These are phyloP conservation scores for Didymella lethalis DNA, from an alignment of 2,329 filamentous ascomycete genomes.

Conservation along the genomic window DNA sequence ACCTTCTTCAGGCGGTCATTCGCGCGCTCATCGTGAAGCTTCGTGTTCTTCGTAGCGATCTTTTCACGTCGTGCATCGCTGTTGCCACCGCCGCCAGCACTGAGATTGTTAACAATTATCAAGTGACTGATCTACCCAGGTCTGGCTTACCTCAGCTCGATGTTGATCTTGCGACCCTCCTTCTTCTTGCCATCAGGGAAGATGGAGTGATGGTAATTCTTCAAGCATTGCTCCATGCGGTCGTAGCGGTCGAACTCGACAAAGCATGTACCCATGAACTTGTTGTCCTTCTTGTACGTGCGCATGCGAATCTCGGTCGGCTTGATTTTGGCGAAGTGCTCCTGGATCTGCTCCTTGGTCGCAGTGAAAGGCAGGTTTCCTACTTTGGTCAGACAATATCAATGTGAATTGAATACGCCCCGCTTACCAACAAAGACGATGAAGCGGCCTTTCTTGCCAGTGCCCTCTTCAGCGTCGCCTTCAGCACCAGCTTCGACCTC, in stretches of 20 bases:
- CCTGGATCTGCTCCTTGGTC: constrained; percentile 71
- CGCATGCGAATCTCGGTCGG: constrained; percentile 70
- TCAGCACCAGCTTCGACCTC: constrained; percentile 20
- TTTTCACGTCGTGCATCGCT: constrained; percentile 75
- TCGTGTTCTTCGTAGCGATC: constrained; percentile 85
- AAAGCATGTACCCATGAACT: constrained; percentile 58
- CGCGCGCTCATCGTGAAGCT: constrained; percentile 74
- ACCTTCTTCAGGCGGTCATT: constrained; percentile 59
- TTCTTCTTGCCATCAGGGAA: constrained; percentile 69
- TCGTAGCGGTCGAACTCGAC: constrained; percentile 88
- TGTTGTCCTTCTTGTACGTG: constrained; percentile 49
- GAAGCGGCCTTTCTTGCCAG: constrained; percentile 65
- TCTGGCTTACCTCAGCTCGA: constrained; percentile 78
- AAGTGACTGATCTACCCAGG: background rate
- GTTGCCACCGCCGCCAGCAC: constrained; percentile 85
- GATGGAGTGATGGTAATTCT: constrained; percentile 85
- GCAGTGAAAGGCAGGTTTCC: constrained; percentile 91
- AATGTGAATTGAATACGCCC: background rate
- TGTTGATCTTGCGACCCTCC: constrained; percentile 80
- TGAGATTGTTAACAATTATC: constrained; percentile 45
- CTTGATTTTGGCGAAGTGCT: constrained; percentile 80
- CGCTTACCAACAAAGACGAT: constrained; percentile 76
- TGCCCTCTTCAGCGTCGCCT: constrained; percentile 28
- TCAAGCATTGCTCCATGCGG: constrained; percentile 90
- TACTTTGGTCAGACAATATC: constrained; percentile 39